Conservation (phyloP, 805 yeast genomes). For the Komagataella pastoris region DNA sequence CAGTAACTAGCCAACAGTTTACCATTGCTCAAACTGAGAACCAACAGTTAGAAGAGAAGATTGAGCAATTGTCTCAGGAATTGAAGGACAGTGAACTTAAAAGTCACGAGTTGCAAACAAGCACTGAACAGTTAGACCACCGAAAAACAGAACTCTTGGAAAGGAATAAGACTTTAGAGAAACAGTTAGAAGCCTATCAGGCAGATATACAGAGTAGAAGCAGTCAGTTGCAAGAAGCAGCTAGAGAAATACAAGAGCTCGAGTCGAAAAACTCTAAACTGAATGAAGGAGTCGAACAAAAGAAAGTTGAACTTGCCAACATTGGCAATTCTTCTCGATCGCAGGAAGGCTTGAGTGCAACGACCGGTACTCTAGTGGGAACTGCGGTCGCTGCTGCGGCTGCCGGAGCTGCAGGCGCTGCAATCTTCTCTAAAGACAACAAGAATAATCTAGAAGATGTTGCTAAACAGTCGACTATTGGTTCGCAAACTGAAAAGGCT, state of each 20-base stretch:
- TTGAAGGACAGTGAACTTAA: slow-evolving; percentile 14
- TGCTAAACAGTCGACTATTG: slow-evolving; percentile 3
- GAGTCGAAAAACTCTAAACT: neutral
- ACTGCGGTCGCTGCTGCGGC: neutral
- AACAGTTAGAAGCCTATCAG: neutral
- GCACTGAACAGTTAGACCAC: slow-evolving; percentile 15
- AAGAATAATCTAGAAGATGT: slow-evolving; percentile 6
- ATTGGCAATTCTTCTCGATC: neutral
- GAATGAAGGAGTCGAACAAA: neutral
- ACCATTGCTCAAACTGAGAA: slow-evolving; percentile 43
- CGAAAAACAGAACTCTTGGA: slow-evolving; percentile 29
- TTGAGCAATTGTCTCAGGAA: slow-evolving; percentile 11
- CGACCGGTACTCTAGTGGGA: neutral
- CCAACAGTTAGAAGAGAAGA: slow-evolving; percentile 18
- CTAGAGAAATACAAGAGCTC: neutral
- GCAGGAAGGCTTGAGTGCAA: neutral
- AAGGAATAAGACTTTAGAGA: slow-evolving; percentile 12
- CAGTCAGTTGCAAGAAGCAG: neutral
- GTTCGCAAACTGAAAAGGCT: neutral
- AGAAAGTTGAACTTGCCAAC: neutral
- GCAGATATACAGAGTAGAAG: neutral
- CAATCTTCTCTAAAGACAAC: neutral
- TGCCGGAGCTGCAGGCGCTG: neutral
- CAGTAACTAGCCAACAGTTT: slow-evolving; percentile 59
- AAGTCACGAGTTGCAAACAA: slow-evolving; percentile 10